Evolutionary conservation across 306 rosid species (phyloP).

Genomic region (Cicer cuneatum): DNA sequence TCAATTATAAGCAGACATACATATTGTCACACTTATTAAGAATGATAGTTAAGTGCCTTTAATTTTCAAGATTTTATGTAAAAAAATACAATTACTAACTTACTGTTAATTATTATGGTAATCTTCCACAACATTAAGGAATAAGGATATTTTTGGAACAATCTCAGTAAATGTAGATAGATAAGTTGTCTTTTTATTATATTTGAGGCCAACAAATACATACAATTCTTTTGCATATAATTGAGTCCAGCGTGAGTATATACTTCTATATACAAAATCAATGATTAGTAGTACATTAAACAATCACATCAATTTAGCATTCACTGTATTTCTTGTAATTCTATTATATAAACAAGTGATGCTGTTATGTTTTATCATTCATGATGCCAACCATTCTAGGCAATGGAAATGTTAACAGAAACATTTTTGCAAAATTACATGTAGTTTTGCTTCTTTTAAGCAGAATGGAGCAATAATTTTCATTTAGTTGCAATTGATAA

Average conservation of each 20-base stretch:
- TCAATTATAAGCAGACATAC: no score
- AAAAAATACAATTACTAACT: no score
- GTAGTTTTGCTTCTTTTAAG: conserved; percentile 29
- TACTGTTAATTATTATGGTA: no score
- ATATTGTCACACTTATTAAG: no score
- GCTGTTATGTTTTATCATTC: not conserved
- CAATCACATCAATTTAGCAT: not conserved
- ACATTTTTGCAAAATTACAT: conserved; percentile 13
- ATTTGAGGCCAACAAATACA: no score
- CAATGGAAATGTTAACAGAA: not conserved
- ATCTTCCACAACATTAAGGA: no score
- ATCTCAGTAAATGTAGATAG: no score
- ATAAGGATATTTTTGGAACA: no score
- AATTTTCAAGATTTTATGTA: no score
- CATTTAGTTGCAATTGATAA: not conserved
- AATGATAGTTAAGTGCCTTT: no score
- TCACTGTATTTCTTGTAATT: not conserved
- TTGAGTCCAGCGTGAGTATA: not conserved
- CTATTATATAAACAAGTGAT: not conserved
- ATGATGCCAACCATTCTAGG: conserved; percentile 7
- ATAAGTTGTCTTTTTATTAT: no score
- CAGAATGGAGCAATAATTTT: conserved; percentile 13
- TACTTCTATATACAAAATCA: not conserved
- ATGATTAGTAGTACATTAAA: not conserved
- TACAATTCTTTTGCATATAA: no score